These are phyloP conservation scores for Xerocomus brunneocitrinus DNA, from an alignment of 768 basidiomycete species.

Conservation along the genomic window DNA sequence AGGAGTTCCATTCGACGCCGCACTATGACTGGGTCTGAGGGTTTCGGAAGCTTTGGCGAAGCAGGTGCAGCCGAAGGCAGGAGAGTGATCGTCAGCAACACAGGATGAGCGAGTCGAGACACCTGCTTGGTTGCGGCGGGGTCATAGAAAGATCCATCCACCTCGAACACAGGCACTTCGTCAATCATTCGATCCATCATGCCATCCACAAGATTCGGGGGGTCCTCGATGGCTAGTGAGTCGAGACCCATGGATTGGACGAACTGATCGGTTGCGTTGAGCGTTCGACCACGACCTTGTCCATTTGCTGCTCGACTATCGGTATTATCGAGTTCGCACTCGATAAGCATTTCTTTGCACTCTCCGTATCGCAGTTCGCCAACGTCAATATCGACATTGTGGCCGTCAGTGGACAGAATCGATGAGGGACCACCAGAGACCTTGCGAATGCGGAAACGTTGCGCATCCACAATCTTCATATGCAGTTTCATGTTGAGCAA, in stretches of 20 bases:
- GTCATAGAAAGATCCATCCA: conserved; percentile 94
- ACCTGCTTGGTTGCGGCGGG: conserved; percentile 80
- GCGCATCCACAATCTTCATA: conserved; percentile 85
- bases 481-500: conserved; percentile 92
- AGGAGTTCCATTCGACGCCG: conserved; percentile 95
- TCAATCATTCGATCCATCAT: conserved; percentile 98
- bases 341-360: conserved; percentile 94
- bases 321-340: conserved; percentile 80
- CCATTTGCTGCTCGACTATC: conserved; percentile 34
- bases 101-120: conserved; percentile 86
- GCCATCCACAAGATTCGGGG: conserved; percentile 71
- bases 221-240: conserved; percentile 64
- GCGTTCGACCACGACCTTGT: conserved; percentile 23
- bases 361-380: conserved; percentile 96
- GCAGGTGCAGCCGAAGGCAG: conserved; percentile 46
- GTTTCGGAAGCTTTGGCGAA: conserved; percentile 35
- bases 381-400: conserved; percentile 92
- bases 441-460: conserved; percentile 90
- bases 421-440: conserved; percentile 86
- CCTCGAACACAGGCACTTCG: conserved; percentile 93
- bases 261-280: conserved; percentile 87
- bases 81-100: conserved; percentile 90
- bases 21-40: conserved; percentile 85
- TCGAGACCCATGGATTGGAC: conserved; percentile 84
- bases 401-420: conserved; percentile 86